Conservation (phyloP, 139 green algal species). For the Chlorella vulgaris region DNA sequence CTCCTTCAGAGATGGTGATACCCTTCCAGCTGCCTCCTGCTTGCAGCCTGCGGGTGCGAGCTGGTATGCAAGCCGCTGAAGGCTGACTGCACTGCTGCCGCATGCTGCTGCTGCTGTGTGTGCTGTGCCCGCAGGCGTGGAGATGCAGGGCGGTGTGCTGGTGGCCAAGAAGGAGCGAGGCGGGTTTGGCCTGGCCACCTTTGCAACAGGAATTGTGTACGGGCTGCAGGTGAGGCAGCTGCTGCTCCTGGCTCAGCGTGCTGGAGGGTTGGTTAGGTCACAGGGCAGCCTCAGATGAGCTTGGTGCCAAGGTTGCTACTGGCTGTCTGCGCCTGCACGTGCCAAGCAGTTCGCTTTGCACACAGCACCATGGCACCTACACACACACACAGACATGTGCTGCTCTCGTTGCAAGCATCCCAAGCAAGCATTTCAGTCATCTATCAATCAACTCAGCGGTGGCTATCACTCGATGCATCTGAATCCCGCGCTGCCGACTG, state of each 20-base stretch:
- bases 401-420: no score
- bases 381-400: no score
- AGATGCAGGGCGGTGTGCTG: constrained; percentile 40
- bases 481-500: no score
- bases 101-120: background rate
- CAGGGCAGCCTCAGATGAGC: background rate
- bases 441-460: background rate
- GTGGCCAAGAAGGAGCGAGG: constrained; percentile 34
- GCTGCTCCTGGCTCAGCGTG: background rate
- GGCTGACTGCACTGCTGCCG: background rate
- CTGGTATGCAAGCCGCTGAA: background rate
- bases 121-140: background rate
- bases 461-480: background rate
- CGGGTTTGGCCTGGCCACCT: constrained; percentile 75
- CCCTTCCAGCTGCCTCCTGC: no score
- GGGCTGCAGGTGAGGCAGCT: constrained; percentile 79
- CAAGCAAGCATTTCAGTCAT: background rate
- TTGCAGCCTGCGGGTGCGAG: no score
- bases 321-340: background rate
- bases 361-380: background rate
- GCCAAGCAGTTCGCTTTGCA: background rate
- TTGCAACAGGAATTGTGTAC: constrained; percentile 94
- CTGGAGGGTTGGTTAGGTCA: background rate
- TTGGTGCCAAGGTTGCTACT: background rate
- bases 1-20: no score